phyloP scores from a whole-genome alignment of 176 grass and related monocot species.

The Aegilops tauschii region DNA sequence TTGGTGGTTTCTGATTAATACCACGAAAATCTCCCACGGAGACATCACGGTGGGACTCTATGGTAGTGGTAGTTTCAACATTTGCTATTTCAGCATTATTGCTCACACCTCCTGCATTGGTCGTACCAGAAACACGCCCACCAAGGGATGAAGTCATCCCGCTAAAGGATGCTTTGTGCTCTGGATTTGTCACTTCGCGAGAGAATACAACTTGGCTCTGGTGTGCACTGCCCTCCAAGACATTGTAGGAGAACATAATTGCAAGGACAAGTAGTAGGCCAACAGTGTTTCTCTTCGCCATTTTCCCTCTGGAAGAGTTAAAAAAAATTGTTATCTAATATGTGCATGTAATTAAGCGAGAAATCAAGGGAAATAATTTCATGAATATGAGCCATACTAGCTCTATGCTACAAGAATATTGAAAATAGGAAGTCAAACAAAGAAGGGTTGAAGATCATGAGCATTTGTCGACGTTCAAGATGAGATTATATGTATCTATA shows the following conservation, averaged over 20 bases:
- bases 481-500: neutral
- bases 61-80: neutral
- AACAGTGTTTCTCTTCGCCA: neutral
- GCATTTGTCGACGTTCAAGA: neutral
- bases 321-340: neutral
- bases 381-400: neutral
- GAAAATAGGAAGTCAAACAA: neutral
- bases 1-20: neutral
- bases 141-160: neutral
- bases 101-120: neutral
- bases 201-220: neutral
- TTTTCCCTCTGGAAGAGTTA: neutral
- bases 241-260: constrained; percentile 7
- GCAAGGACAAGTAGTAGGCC: neutral
- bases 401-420: neutral
- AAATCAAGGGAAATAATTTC: neutral
- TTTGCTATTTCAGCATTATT: constrained; percentile 3
- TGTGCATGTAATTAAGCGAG: neutral
- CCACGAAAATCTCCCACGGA: constrained; percentile 21
- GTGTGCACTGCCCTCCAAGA: neutral
- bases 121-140: neutral
- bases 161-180: neutral
- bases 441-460: neutral
- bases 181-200: constrained; percentile 26
- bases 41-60: constrained; percentile 40